Conservation (phyloP, 2,329 filamentous ascomycete species). For the Cordyceps fumosorosea region DNA sequence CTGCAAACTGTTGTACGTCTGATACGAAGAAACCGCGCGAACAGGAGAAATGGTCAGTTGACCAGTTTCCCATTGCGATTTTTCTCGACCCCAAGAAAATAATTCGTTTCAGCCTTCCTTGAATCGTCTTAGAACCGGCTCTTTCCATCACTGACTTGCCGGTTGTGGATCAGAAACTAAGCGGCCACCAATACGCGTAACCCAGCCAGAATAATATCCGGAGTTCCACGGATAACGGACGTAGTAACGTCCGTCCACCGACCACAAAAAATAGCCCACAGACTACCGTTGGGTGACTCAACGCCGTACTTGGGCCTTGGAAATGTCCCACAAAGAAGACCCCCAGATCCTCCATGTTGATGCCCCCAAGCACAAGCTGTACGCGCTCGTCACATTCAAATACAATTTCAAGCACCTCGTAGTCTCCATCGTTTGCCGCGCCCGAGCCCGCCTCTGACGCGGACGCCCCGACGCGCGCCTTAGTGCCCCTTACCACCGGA, state of each 20-base stretch:
- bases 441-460: background rate
- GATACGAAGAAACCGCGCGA: background rate
- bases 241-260: background rate
- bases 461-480: background rate
- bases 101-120: background rate
- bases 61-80: background rate
- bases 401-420: background rate
- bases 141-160: background rate
- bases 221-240: background rate
- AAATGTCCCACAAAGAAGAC: background rate
- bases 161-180: background rate
- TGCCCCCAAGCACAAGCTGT: background rate
- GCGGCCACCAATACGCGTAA: slow-evolving; percentile 3
- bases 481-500: background rate
- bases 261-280: background rate
- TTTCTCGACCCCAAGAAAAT: background rate
- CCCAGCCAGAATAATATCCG: background rate
- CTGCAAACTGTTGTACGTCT: background rate
- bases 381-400: background rate
- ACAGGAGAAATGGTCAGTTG: background rate
- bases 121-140: background rate
- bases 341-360: background rate
- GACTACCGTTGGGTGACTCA: no score
- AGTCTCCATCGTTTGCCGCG: background rate
- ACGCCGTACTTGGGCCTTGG: background rate